Evolutionary conservation across 805 yeast genomes (phyloP), one percentile per base, ranked within the genome.

Genomic region (Sugiyamaella floridensis): DNA sequence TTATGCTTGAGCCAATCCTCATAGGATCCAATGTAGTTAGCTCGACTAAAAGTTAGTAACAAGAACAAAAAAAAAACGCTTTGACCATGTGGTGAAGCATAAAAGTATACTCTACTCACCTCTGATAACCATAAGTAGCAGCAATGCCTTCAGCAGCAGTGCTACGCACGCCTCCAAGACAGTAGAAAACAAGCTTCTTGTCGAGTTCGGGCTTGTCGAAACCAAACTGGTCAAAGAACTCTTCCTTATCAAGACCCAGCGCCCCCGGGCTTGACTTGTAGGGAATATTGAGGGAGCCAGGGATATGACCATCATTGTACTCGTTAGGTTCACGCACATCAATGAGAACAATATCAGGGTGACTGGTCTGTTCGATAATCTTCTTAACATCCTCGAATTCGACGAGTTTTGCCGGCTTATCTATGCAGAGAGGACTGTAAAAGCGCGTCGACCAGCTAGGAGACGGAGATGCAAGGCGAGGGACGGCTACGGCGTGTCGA

Each of bases 271-370:
- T 80, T 4, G 93, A 81, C 64, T 89, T 89, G 71, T 82, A 84
- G 16, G 99, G 98, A 53, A 92, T 78, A 65, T 93, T 93, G 52
- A 90, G 69, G 5, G 98, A 84, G 12, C 80, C 78, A 28, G 97
- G 97, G 60, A 92, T 85, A 65, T 79, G 82, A 43, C 96, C 96
- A 47, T 73, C 80, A 40, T 71, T 71, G 63, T 71, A 76, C 71
- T 92, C 99, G 22, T 74, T 77, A 5, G 97, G 97, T 73, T 92
- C 98, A 67, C 99, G 82, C 18, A 88, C 97, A 65, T 92, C 99
- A 20, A 92, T 82, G 40, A 92, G 70, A 43, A 88, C 75, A 40
- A 77, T 70, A 14, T 72, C 71, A 14, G 79, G 74, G 51, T 72
- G 74, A 4, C 81, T 80, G 45, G 69, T 56, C 9, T 67, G 54